Conservation (phyloP, 768 basidiomycete species). For the Lyophyllum decastes region DNA sequence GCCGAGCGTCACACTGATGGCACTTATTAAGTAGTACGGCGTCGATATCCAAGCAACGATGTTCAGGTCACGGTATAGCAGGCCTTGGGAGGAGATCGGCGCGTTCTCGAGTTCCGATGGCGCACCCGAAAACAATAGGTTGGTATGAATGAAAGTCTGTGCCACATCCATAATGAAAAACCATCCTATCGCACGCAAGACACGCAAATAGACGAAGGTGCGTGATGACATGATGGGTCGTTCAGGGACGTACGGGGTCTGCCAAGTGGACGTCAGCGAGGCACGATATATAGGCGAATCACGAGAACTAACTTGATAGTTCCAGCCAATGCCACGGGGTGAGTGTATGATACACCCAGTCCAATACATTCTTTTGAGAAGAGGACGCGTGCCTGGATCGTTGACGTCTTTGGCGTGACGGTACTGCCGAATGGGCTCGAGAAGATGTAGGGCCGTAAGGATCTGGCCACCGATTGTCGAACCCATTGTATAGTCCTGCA, state of each 20-base stretch:
- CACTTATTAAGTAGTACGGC: constrained; percentile 8
- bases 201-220: too few species aligned
- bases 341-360: constrained; percentile 11
- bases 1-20: constrained; percentile 10
- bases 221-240: too few species aligned
- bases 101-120: background rate
- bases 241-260: too few species aligned
- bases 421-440: constrained; percentile 18
- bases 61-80: too few species aligned
- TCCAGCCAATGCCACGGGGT: constrained; percentile 21
- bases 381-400: constrained; percentile 5
- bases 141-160: constrained; percentile 17
- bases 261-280: background rate
- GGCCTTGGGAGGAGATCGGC: constrained; percentile 9
- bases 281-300: background rate
- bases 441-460: constrained; percentile 18
- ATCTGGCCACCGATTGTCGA: constrained; percentile 14
- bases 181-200: constrained; percentile 12
- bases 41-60: background rate
- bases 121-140: constrained; percentile 14
- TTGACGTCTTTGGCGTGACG: constrained; percentile 4
- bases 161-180: constrained; percentile 20
- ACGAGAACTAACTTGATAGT: constrained; percentile 14
- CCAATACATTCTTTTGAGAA: constrained; percentile 19
- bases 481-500: constrained; percentile 18